Evolutionary conservation across 495 filamentous ascomycete genomes (phyloP), one percentile per base, ranked within the genome.

Genomic region (Neurospora cerealis): DNA sequence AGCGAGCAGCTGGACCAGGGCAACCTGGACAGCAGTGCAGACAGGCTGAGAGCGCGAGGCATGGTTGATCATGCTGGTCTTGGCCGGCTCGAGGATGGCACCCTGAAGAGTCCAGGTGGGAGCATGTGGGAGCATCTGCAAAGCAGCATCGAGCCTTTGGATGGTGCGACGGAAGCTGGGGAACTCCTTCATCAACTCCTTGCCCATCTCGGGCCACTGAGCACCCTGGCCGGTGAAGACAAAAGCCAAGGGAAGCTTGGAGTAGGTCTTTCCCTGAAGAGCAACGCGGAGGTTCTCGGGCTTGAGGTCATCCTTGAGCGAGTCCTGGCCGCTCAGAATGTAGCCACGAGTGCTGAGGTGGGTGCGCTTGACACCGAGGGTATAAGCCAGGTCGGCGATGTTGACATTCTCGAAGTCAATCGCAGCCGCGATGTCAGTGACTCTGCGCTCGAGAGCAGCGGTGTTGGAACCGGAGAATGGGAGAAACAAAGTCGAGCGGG

Each of bases 141-240:
- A 74, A 4, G 11, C 54, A 41, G 37, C 32, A 15, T 83, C 79
- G 7, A 78, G 70, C 2, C 73, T 36, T n/a, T 73, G 44, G 5
- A 86, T 46, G 0, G 71, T 78, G 4, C 66, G 17, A 7, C 75
- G 40, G 48, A 78, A 81, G 1, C 73, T 9, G 5, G 81, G 72
- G 32, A 78, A 82, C 3, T 76, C 38, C 15, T 66, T 66, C 54
- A 84, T 72, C 1, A 88, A 79, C 39, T 82, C 83, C 5, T 78
- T 74, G 2, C 86, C 87, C 88, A 89, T 89, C 6, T 75, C 77
- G 19, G 75, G 36, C 79, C 85, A 89, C 72, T 88, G 85, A 17
- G 83, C 83, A 8, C 83, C 83, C 69, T 84, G 83, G 5, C 83
- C 83, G 4, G 79, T 84, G 70, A 84, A 85, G 7, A 85, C 77